Conservation (phyloP, 78 protist genomes). For the Polysphondylium violaceum region DNA sequence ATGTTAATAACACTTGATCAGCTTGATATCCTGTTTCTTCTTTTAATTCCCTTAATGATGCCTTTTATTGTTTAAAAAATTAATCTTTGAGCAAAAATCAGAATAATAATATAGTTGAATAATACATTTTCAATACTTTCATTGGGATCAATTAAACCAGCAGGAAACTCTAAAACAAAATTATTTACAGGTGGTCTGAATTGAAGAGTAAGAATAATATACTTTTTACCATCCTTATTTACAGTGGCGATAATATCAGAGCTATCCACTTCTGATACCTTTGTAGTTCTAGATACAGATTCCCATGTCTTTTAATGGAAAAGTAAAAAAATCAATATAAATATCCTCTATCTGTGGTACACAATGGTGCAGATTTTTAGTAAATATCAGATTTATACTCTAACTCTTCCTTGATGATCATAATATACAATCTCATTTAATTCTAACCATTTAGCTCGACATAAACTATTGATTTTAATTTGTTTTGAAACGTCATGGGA, state of each 20-base stretch:
- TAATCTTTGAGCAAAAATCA: too few relatives aligned
- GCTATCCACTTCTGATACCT: slow-evolving; percentile 44
- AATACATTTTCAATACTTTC: slow-evolving; percentile 16
- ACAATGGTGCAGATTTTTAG: too few relatives aligned
- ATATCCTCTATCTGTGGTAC: too few relatives aligned
- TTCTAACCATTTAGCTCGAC: too few relatives aligned
- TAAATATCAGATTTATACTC: too few relatives aligned
- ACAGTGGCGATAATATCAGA: slow-evolving; percentile 73
- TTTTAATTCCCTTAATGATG: slow-evolving; percentile 57
- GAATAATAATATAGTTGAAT: too few relatives aligned
- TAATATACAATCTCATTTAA: too few relatives aligned
- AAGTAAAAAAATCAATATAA: background rate
- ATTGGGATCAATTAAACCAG: slow-evolving; percentile 59
- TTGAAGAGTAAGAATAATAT: slow-evolving; percentile 23
- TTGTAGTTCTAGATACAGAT: slow-evolving; percentile 47
- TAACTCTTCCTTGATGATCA: too few relatives aligned
- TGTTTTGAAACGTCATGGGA: too few relatives aligned
- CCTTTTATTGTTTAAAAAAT: too few relatives aligned
- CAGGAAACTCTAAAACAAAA: slow-evolving; percentile 67
- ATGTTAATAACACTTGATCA: background rate
- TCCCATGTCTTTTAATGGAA: slow-evolving; percentile 32
- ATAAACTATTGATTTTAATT: too few relatives aligned
- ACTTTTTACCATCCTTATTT: slow-evolving; percentile 1
- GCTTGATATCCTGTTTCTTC: slow-evolving; percentile 70
- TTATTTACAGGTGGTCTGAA: slow-evolving; percentile 60